These are phyloP conservation scores for Thymus mandschuricus DNA, from an alignment of 257 asterid genomes.

Conservation along the genomic window DNA sequence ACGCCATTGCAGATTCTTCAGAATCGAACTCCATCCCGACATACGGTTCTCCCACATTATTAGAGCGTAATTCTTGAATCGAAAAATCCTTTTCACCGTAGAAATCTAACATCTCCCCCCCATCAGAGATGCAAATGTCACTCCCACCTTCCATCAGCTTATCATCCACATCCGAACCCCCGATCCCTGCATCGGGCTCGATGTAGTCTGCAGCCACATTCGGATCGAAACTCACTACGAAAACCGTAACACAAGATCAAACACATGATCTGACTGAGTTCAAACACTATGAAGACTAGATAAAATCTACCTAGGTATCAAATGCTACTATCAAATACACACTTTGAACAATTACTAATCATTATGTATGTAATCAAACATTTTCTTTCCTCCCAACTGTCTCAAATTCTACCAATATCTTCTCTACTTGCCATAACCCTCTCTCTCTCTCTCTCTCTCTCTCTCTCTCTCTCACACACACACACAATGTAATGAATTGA, in stretches of 20 bases:
- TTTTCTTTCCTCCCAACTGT: too few relatives aligned
- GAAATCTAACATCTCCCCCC: conserved; percentile 27
- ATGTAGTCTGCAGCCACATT: not conserved
- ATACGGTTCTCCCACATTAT: conserved; percentile 40
- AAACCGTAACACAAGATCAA: not conserved
- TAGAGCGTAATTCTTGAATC: conserved; percentile 24
- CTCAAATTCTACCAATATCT: too few relatives aligned
- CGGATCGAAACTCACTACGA: conserved; percentile 29
- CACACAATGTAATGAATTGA: not conserved
- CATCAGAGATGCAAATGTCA: conserved; percentile 28
- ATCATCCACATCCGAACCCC: conserved; percentile 30
- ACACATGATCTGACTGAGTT: not conserved
- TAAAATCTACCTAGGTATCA: conserved; percentile 15
- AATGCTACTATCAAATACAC: not conserved
- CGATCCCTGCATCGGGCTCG: not conserved
- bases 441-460: too few relatives aligned
- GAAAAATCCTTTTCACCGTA: conserved; percentile 27
- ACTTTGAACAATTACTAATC: not conserved
- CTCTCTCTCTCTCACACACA: not conserved
- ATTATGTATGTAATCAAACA: not conserved
- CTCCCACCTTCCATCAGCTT: conserved; percentile 33
- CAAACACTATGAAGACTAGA: conserved; percentile 13
- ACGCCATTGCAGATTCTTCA: conserved; percentile 53
- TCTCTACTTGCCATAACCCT: not conserved
- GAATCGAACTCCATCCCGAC: conserved; percentile 59